phyloP scores from a whole-genome alignment of 225 moss, liverwort and hornwort genomes.

The Pseudoscleropodium purum region DNA sequence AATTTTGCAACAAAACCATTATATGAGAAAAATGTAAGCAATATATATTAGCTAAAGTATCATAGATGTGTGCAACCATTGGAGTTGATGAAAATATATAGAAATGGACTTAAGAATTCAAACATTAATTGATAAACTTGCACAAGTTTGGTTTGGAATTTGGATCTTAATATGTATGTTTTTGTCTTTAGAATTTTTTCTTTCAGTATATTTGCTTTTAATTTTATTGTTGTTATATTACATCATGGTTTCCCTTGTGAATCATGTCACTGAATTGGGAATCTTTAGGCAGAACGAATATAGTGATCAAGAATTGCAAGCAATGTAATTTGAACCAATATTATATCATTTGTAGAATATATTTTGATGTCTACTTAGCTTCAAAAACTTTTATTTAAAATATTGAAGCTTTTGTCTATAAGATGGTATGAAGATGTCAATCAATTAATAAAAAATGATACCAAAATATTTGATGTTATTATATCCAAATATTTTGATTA shows the following conservation, averaged over 20 bases:
- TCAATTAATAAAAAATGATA: background rate
- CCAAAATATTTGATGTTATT: background rate
- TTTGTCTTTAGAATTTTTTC: constrained; percentile 11
- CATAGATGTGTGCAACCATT: background rate
- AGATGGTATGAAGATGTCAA: background rate
- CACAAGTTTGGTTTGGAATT: constrained; percentile 11
- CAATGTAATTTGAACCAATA: background rate
- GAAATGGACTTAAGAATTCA: constrained; percentile 6
- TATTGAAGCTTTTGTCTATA: background rate
- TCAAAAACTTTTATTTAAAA: background rate
- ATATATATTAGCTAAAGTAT: background rate
- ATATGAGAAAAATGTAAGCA: background rate
- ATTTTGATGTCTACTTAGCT: background rate
- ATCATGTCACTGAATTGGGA: background rate
- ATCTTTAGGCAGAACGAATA: background rate
- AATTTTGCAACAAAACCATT: background rate
- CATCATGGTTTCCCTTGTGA: constrained; percentile 16
- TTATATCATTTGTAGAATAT: background rate
- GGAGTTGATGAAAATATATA: too few relatives aligned
- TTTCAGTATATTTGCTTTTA: constrained; percentile 22
- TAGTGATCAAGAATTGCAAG: background rate
- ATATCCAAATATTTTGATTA: background rate
- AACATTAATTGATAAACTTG: constrained; percentile 1
- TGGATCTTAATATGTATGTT: constrained; percentile 11
- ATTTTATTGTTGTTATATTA: constrained; percentile 9